Evolutionary conservation across 805 yeast species (phyloP).

Genomic region (Peterozyma xylosa): DNA sequence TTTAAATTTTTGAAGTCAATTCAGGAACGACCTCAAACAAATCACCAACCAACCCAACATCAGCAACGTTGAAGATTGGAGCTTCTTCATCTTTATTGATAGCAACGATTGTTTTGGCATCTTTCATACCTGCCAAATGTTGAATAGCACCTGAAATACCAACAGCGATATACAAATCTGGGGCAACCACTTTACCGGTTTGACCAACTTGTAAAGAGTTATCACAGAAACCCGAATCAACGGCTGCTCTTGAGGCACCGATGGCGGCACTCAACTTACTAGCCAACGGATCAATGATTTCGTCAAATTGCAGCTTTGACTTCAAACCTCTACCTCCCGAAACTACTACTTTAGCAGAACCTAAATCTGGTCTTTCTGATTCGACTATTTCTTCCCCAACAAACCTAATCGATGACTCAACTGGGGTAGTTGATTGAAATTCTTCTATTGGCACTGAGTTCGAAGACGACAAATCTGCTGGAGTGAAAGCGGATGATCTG

Average conservation of each 20-base stretch:
- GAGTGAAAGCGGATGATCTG: slow-evolving; percentile 75
- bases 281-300: slow-evolving; percentile 75
- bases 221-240: slow-evolving; percentile 91
- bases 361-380: slow-evolving; percentile 86
- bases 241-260: slow-evolving; percentile 98
- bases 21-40: slow-evolving; percentile 85
- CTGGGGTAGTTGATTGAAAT: slow-evolving; percentile 27
- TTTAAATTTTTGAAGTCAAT: slow-evolving; percentile 62
- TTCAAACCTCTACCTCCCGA: slow-evolving; percentile 95
- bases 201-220: slow-evolving; percentile 97
- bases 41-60: slow-evolving; percentile 85
- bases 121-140: slow-evolving; percentile 98
- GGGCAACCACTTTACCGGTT: slow-evolving; percentile 97
- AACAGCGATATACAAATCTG: slow-evolving; percentile 86
- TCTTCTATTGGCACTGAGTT: slow-evolving; percentile 38
- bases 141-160: slow-evolving; percentile 98
- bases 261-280: slow-evolving; percentile 81
- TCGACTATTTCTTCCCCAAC: slow-evolving; percentile 68
- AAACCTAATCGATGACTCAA: slow-evolving; percentile 45
- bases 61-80: slow-evolving; percentile 88
- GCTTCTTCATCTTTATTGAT: slow-evolving; percentile 93
- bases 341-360: slow-evolving; percentile 73
- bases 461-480: slow-evolving; percentile 24
- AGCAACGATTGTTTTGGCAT: slow-evolving; percentile 87
- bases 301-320: slow-evolving; percentile 79